phyloP scores from a whole-genome alignment of 2,329 filamentous ascomycete genomes.

The Penicillium sp. region DNA sequence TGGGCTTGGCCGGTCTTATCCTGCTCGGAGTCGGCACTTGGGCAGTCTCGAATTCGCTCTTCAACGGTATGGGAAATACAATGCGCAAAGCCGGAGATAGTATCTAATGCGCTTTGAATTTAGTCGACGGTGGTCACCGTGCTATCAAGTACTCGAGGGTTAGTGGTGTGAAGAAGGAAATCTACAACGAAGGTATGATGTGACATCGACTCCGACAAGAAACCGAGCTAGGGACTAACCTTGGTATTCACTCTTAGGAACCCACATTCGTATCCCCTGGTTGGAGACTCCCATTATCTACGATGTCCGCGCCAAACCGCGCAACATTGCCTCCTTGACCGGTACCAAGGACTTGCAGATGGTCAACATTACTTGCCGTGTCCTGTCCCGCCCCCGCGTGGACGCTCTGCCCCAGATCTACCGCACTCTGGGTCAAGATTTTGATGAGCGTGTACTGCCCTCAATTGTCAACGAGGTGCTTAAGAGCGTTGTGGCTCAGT shows the following conservation, averaged over 20 bases:
- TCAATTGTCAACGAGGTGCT: conserved; percentile 98
- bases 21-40: conserved; percentile 51
- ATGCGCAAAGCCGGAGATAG: not conserved
- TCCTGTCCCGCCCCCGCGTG: conserved; percentile 86
- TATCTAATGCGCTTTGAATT: conserved; percentile 11
- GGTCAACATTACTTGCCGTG: conserved; percentile 99
- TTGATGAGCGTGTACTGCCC: conserved; percentile 93
- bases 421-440: conserved; percentile 90
- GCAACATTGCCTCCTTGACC: conserved; percentile 94
- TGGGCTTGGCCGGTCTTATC: conserved; percentile 57
- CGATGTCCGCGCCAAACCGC: conserved; percentile 95
- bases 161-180: conserved; percentile 92
- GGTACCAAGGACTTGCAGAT: conserved; percentile 99
- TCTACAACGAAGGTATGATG: conserved; percentile 81
- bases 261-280: conserved; percentile 92
- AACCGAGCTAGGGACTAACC: conserved; percentile 6
- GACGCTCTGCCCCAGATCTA: conserved; percentile 94
- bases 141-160: conserved; percentile 97
- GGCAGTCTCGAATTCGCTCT: conserved; percentile 59
- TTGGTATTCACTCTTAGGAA: conserved; percentile 58
- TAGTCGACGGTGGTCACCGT: conserved; percentile 95
- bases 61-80: conserved; percentile 58
- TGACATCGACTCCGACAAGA: not conserved
- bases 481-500: conserved; percentile 98
- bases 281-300: conserved; percentile 96